Conservation (phyloP, 2,329 filamentous ascomycete species). For the Raffaelea albimanens region DNA sequence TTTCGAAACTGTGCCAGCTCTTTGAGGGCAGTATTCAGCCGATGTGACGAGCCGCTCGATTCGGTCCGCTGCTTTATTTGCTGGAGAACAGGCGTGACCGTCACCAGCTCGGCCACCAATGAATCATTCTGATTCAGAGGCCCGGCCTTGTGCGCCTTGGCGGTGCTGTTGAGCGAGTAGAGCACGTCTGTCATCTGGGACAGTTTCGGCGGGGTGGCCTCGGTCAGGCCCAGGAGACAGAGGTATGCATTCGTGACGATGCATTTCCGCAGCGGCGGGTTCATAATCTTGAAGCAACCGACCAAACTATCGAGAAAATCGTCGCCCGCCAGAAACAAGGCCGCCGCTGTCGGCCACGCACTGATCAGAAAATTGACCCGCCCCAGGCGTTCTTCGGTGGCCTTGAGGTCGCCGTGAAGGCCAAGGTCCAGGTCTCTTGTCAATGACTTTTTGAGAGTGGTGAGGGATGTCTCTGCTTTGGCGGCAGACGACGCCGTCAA, state of each 20-base stretch:
- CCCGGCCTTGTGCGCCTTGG: slow-evolving; percentile 52
- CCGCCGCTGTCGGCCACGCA: slow-evolving; percentile 45
- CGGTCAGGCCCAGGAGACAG: slow-evolving; percentile 61
- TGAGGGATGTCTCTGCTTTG: slow-evolving; percentile 44
- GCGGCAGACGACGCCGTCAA: slow-evolving; percentile 44
- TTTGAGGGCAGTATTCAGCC: slow-evolving; percentile 47
- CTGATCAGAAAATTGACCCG: slow-evolving; percentile 55
- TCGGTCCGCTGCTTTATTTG: slow-evolving; percentile 49
- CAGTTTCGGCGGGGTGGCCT: slow-evolving; percentile 56
- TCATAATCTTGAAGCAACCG: slow-evolving; percentile 54
- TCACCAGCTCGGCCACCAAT: slow-evolving; percentile 73
- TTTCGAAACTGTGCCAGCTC: slow-evolving; percentile 53
- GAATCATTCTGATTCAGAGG: slow-evolving; percentile 53
- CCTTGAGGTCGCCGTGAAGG: slow-evolving; percentile 42
- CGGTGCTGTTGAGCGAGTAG: slow-evolving; percentile 66
- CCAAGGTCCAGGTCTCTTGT: slow-evolving; percentile 55
- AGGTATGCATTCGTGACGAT: slow-evolving; percentile 69
- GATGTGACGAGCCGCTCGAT: slow-evolving; percentile 27
- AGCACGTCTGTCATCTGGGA: slow-evolving; percentile 74
- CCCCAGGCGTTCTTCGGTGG: slow-evolving; percentile 44
- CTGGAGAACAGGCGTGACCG: slow-evolving; percentile 65
- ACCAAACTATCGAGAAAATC: slow-evolving; percentile 77
- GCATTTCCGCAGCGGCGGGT: slow-evolving; percentile 52
- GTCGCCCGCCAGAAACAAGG: slow-evolving; percentile 69
- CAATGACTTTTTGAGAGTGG: slow-evolving; percentile 51